Conservation (phyloP, 306 rosid species). For the Cajanus cajan region DNA sequence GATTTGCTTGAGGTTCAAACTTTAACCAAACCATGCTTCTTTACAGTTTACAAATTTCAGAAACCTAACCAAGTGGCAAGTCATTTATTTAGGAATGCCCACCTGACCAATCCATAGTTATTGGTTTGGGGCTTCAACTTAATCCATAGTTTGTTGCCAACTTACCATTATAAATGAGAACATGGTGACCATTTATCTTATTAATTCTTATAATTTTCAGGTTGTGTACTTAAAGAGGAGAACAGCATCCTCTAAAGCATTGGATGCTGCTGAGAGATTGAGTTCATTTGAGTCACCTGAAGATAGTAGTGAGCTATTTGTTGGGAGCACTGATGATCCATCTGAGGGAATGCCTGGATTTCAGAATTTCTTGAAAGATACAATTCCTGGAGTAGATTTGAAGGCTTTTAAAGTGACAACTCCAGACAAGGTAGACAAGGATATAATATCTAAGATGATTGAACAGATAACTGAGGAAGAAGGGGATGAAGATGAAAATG, state of each 20-base stretch:
- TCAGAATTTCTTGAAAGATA: constrained; percentile 63
- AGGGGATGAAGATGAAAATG: background rate
- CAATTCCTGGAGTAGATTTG: constrained; percentile 76
- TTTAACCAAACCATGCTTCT: background rate
- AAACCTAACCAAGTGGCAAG: background rate
- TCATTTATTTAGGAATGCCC: background rate
- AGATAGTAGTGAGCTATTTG: constrained; percentile 48
- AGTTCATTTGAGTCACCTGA: constrained; percentile 50
- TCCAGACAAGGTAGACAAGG: background rate
- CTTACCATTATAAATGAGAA: background rate
- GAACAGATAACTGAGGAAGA: background rate
- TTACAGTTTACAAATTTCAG: background rate
- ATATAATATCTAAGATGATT: background rate
- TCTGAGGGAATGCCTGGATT: constrained; percentile 54
- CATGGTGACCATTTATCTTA: background rate
- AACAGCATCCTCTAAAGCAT: constrained; percentile 30
- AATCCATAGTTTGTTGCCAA: background rate
- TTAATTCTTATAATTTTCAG: constrained; percentile 40
- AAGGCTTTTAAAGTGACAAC: constrained; percentile 63
- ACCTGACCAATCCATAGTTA: background rate
- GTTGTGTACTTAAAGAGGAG: constrained; percentile 64
- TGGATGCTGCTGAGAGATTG: constrained; percentile 28
- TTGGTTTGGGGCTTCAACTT: background rate
- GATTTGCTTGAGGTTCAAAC: background rate
- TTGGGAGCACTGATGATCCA: constrained; percentile 53